Evolutionary conservation across 768 basidiomycete species (phyloP).

Genomic region (Russula sp.): DNA sequence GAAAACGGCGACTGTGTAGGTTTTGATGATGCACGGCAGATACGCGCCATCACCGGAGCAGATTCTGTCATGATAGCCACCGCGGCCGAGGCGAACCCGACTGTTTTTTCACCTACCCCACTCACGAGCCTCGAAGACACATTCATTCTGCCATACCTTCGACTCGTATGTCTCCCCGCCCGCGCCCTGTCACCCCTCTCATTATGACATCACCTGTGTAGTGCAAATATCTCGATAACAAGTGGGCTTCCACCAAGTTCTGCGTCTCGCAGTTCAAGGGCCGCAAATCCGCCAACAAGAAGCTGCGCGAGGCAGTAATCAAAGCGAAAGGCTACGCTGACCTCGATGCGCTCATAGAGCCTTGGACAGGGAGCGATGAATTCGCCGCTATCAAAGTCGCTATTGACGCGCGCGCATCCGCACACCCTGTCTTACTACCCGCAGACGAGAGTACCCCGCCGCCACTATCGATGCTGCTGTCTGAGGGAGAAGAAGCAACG

Average conservation of each 20-base stretch:
- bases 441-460: conserved; percentile 1
- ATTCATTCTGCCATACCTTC: conserved; percentile 70
- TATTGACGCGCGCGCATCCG: conserved; percentile 21
- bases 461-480: neutral
- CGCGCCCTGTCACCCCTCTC: conserved; percentile 23
- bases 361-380: conserved; percentile 32
- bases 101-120: conserved; percentile 73
- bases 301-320: conserved; percentile 51
- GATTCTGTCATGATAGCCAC: conserved; percentile 96
- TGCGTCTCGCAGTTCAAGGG: conserved; percentile 82
- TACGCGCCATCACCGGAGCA: conserved; percentile 79
- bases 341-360: conserved; percentile 26
- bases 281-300: conserved; percentile 57
- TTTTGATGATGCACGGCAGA: conserved; percentile 72
- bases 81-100: conserved; percentile 89
- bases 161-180: conserved; percentile 52
- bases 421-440: conserved; percentile 19
- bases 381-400: conserved; percentile 24
- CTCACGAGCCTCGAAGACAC: conserved; percentile 65
- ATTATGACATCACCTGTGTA: conserved; percentile 33
- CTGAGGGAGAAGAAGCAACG: neutral
- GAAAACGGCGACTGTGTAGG: conserved; percentile 92
- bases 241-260: conserved; percentile 86
- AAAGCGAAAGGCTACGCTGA: conserved; percentile 55
- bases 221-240: conserved; percentile 73